These are phyloP conservation scores for Erodium maritimum DNA, from an alignment of 345 rosid species.

Conservation along the genomic window DNA sequence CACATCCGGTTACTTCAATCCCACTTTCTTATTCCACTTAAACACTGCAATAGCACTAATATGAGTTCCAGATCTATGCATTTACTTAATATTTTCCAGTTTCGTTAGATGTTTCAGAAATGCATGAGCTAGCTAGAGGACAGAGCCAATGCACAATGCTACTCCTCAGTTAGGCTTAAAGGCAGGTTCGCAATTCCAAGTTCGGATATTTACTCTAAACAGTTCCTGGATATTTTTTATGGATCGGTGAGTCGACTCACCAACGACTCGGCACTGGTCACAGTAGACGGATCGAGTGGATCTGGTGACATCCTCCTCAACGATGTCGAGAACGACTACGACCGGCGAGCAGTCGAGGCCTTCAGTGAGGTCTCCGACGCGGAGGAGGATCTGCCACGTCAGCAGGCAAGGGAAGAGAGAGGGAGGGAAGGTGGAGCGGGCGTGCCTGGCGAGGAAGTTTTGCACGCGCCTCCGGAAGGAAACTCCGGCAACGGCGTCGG, in stretches of 20 bases:
- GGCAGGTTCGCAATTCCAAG: no score
- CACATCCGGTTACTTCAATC: no score
- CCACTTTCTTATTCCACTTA: no score
- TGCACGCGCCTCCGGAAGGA: conserved; percentile 39
- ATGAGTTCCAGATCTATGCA: no score
- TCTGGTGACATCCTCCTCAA: conserved; percentile 70
- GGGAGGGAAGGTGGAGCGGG: conserved; percentile 36
- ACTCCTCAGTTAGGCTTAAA: background rate
- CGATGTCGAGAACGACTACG: conserved; percentile 32
- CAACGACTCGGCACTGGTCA: conserved; percentile 72
- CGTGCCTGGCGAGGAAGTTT: conserved; percentile 34
- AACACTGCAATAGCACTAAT: no score
- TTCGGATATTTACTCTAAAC: background rate
- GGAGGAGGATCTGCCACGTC: conserved; percentile 45
- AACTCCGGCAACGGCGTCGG: background rate
- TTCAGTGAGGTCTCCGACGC: conserved; percentile 34
- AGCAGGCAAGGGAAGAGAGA: conserved; percentile 42
- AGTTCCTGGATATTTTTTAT: background rate
- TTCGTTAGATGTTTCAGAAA: no score
- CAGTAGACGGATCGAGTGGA: conserved; percentile 55
- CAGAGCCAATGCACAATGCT: no score
- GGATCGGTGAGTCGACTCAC: conserved; percentile 35
- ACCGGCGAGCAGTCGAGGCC: conserved; percentile 20
- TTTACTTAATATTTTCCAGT: no score
- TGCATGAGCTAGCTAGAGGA: no score